These are phyloP conservation scores for Fusarium newnesense DNA, from an alignment of 2,329 filamentous ascomycete genomes.

Conservation along the genomic window DNA sequence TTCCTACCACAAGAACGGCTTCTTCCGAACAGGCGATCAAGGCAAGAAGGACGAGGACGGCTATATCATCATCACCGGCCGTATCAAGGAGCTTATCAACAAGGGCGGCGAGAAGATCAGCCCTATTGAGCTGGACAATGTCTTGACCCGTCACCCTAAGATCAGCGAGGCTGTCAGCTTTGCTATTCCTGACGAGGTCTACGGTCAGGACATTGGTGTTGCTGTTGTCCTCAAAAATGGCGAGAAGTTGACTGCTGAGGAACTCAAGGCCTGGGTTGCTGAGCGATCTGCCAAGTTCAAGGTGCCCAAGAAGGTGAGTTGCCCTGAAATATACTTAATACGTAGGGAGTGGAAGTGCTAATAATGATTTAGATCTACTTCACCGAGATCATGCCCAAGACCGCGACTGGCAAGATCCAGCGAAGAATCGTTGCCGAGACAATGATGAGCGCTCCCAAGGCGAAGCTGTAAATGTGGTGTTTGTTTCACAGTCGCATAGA, in stretches of 20 bases:
- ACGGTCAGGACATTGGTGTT: conserved; percentile 83
- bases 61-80: conserved; percentile 87
- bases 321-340: not conserved
- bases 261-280: conserved; percentile 74
- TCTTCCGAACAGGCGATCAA: conserved; percentile 90
- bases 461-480: conserved; percentile 61
- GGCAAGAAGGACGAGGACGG: conserved; percentile 83
- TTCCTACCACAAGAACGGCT: conserved; percentile 78
- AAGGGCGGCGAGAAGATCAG: conserved; percentile 92
- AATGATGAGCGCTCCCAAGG: conserved; percentile 73
- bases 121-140: conserved; percentile 88
- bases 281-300: conserved; percentile 85
- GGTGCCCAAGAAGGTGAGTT: conserved; percentile 79
- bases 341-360: not conserved
- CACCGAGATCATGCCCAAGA: conserved; percentile 87
- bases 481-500: not conserved
- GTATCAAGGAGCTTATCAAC: conserved; percentile 93
- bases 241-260: conserved; percentile 63
- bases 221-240: conserved; percentile 79
- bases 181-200: conserved; percentile 83
- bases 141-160: conserved; percentile 76
- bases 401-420: conserved; percentile 91
- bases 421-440: conserved; percentile 85
- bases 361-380: conserved; percentile 73
- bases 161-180: conserved; percentile 86